A percentile compares a stretch with the other conserved stretches of the same genome.
These are phyloP conservation scores for Punctularia strigosozonata DNA, from an alignment of 768 basidiomycete genomes.

Conservation along the genomic window DNA sequence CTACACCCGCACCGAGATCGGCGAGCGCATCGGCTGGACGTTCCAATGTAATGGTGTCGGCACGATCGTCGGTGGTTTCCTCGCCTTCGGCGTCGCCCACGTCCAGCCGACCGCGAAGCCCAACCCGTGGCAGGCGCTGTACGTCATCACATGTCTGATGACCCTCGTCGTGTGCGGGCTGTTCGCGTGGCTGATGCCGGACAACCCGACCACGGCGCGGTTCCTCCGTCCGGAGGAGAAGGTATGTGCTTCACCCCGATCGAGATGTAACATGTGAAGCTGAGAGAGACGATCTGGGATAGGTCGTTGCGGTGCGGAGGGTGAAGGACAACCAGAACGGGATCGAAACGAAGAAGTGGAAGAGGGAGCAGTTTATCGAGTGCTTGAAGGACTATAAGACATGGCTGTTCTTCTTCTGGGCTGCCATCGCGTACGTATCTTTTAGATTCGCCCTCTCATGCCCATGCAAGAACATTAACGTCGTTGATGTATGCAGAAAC, in stretches of 20 bases:
- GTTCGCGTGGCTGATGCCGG: conserved; percentile 13
- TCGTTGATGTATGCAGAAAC: conserved; percentile 4
- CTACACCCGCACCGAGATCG: conserved; percentile 12
- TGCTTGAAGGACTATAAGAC: conserved; percentile 10
- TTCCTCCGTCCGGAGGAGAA: conserved; percentile 15
- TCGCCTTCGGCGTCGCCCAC: conserved; percentile 10
- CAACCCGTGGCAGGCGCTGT: conserved; percentile 12
- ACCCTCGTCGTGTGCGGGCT: conserved; percentile 9
- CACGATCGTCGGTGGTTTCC: conserved; percentile 9
- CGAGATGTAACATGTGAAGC: no score
- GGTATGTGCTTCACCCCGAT: no score
- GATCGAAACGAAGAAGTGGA: conserved; percentile 17
- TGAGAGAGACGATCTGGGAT: no score
- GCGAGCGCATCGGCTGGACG: conserved; percentile 12
- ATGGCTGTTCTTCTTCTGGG: conserved; percentile 11
- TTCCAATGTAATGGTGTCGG: conserved; percentile 14
- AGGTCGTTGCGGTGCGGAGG: conserved; percentile 13
- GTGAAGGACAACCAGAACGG: conserved; percentile 16
- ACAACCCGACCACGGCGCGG: conserved; percentile 13
- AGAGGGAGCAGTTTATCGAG: conserved; percentile 12
- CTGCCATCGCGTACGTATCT: conserved; percentile 7
- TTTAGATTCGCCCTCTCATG: no score
- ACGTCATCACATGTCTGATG: conserved; percentile 12
- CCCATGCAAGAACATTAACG: no score
- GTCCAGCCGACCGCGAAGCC: conserved; percentile 3